Conservation (phyloP, 495 filamentous ascomycete species). For the Lasiosphaeria hispida region DNA sequence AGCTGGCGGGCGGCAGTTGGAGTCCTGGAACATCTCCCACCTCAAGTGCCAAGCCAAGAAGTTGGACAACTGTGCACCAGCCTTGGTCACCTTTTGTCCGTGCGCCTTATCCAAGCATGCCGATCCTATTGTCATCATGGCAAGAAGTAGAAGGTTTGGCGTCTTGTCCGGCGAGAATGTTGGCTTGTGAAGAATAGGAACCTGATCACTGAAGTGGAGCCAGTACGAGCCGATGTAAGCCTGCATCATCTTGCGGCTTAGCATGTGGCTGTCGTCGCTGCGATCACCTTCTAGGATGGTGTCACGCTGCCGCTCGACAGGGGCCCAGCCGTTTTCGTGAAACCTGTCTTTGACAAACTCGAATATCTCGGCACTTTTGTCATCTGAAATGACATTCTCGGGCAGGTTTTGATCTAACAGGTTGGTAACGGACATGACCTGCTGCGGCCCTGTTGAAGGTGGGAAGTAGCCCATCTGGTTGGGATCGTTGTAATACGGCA, state of each 20-base stretch:
- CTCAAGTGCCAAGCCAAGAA: conserved; percentile 89
- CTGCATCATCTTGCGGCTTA: conserved; percentile 93
- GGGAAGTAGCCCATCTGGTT: conserved; percentile 53
- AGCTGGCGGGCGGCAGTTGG: conserved; percentile 87
- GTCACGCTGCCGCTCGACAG: conserved; percentile 71
- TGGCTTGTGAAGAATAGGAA: conserved; percentile 91
- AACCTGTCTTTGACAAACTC: conserved; percentile 81
- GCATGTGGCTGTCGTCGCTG: conserved; percentile 67
- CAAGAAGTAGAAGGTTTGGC: conserved; percentile 79
- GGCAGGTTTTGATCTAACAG: conserved; percentile 80
- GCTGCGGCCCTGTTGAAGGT: conserved; percentile 56
- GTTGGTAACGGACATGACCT: conserved; percentile 85
- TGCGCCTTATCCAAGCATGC: conserved; percentile 81
- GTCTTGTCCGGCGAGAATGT: conserved; percentile 88
- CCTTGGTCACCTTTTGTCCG: conserved; percentile 66
- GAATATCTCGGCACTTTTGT: conserved; percentile 80
- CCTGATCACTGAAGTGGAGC: conserved; percentile 90
- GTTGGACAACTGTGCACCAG: conserved; percentile 73
- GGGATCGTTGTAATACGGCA: conserved; percentile 49
- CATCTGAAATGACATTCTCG: conserved; percentile 78
- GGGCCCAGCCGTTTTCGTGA: conserved; percentile 74
- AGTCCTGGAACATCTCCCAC: conserved; percentile 89
- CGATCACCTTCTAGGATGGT: conserved; percentile 75
- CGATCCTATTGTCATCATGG: conserved; percentile 92
- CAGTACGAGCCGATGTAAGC: conserved; percentile 91